Percentiles rank a stretch among this genome's conserved stretches.
Conservation (phyloP, 1,284 basidiomycete species). For the Malassezia sympodialis region DNA sequence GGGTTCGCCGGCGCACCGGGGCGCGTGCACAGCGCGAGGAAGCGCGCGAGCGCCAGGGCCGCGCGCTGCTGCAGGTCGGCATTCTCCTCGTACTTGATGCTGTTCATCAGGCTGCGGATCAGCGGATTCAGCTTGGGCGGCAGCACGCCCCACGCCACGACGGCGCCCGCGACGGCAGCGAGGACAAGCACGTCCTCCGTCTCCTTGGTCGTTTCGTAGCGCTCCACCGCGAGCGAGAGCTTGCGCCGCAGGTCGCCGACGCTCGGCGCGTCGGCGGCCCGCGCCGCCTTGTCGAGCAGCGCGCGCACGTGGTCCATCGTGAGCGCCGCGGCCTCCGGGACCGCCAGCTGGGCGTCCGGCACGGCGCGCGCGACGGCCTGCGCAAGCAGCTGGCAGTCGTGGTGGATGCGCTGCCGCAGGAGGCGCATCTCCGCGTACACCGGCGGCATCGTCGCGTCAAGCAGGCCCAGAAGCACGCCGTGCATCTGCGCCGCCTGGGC, state of each 20-base stretch:
- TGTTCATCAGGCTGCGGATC: conserved; percentile 94
- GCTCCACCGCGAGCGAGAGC: conserved; percentile 66
- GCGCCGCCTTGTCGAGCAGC: conserved; percentile 58
- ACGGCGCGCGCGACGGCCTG: conserved; percentile 72
- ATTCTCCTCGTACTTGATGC: conserved; percentile 79
- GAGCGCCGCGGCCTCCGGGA: conserved; percentile 69
- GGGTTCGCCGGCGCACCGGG: conserved; percentile 56
- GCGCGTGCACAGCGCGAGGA: conserved; percentile 70
- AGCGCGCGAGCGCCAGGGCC: conserved; percentile 72
- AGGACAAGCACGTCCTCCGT: conserved; percentile 78
- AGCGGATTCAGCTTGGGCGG: conserved; percentile 76
- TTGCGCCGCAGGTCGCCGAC: conserved; percentile 69
- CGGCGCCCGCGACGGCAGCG: conserved; percentile 78
- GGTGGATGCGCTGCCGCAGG: conserved; percentile 66
- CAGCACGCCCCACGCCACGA: conserved; percentile 54
- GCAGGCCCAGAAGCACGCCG: conserved; percentile 58
- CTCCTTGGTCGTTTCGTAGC: conserved; percentile 71
- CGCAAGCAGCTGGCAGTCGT: conserved; percentile 69
- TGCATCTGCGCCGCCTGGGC: conserved; percentile 51
- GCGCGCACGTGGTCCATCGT: conserved; percentile 68
- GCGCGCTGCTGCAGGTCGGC: conserved; percentile 78
- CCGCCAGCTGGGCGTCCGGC: conserved; percentile 67
- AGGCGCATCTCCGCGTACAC: conserved; percentile 88
- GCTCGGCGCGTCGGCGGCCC: conserved; percentile 52
- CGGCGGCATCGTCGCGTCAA: conserved; percentile 63